phyloP scores from a whole-genome alignment of 768 basidiomycete genomes.

The Xanthoconium stramineum region DNA sequence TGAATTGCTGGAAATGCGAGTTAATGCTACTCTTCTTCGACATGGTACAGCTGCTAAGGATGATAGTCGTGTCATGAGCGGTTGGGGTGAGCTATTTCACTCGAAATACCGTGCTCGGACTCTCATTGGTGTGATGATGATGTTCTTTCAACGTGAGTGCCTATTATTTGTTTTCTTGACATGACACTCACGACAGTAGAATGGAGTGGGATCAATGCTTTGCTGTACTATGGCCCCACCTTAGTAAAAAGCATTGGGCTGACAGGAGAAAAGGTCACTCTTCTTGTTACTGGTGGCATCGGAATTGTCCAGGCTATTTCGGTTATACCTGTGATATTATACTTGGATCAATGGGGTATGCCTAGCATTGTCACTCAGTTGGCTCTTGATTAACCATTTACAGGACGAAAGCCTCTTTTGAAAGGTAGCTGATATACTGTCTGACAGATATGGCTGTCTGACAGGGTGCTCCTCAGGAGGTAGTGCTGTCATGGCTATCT shows the following conservation, averaged over 20 bases:
- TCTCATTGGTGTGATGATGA: conserved; percentile 65
- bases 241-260: conserved; percentile 65
- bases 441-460: neutral
- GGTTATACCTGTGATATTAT: conserved; percentile 69
- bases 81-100: conserved; percentile 59
- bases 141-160: conserved; percentile 78
- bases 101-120: conserved; percentile 58
- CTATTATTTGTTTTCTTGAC: neutral
- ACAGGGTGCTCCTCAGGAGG: conserved; percentile 38
- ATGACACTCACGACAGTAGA: conserved; percentile 40
- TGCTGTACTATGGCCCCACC: conserved; percentile 79
- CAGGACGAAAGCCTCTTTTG: conserved; percentile 65
- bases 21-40: conserved; percentile 54
- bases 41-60: conserved; percentile 28
- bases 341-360: conserved; percentile 62
- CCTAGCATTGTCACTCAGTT: neutral
- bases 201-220: conserved; percentile 85
- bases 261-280: conserved; percentile 52
- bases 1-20: conserved; percentile 75
- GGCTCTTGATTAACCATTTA: neutral
- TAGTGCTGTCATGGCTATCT: conserved; percentile 57
- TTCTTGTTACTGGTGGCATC: conserved; percentile 75
- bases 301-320: conserved; percentile 77
- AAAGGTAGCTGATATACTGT: conserved; percentile 34
- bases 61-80: conserved; percentile 15